phyloP scores from a whole-genome alignment of 768 basidiomycete genomes.

The Galerina sulciceps region DNA sequence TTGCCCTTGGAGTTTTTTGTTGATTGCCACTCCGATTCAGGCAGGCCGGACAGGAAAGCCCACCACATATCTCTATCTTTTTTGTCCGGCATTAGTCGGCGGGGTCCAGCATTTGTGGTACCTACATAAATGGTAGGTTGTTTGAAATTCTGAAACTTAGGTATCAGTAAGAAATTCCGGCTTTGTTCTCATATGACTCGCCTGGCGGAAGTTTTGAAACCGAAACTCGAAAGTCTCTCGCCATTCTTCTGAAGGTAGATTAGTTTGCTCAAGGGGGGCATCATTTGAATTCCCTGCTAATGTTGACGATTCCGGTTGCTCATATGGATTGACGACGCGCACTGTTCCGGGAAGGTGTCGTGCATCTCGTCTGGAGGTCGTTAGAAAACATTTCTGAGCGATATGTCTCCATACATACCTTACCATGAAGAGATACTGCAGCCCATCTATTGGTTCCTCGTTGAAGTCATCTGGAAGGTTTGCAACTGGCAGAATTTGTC shows the following conservation, averaged over 20 bases:
- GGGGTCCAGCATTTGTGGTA: slow-evolving; percentile 26
- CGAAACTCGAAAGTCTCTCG: slow-evolving; percentile 55
- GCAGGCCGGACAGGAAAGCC: slow-evolving; percentile 71
- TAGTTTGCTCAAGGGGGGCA: slow-evolving; percentile 24
- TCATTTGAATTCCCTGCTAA: slow-evolving; percentile 3
- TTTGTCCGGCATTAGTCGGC: slow-evolving; percentile 64
- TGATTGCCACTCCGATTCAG: slow-evolving; percentile 70
- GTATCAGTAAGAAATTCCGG: neutral
- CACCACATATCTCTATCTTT: slow-evolving; percentile 82
- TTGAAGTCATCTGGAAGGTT: slow-evolving; percentile 73
- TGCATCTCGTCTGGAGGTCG: slow-evolving; percentile 65
- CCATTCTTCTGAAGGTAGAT: slow-evolving; percentile 74
- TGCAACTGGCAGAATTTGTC: slow-evolving; percentile 82
- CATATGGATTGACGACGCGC: slow-evolving; percentile 73
- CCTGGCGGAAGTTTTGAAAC: slow-evolving; percentile 71
- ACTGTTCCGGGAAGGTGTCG: slow-evolving; percentile 65
- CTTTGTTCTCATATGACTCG: slow-evolving; percentile 27
- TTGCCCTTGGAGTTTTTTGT: slow-evolving; percentile 45
- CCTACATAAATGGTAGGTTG: slow-evolving; percentile 63
- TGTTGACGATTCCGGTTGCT: slow-evolving; percentile 36
- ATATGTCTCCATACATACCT: slow-evolving; percentile 47
- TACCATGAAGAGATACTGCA: slow-evolving; percentile 83
- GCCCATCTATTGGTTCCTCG: slow-evolving; percentile 67
- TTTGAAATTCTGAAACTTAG: slow-evolving; percentile 57
- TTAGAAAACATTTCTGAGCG: neutral